phyloP scores from a whole-genome alignment of 2,329 filamentous ascomycete species.

The Xylaria polymorpha region DNA sequence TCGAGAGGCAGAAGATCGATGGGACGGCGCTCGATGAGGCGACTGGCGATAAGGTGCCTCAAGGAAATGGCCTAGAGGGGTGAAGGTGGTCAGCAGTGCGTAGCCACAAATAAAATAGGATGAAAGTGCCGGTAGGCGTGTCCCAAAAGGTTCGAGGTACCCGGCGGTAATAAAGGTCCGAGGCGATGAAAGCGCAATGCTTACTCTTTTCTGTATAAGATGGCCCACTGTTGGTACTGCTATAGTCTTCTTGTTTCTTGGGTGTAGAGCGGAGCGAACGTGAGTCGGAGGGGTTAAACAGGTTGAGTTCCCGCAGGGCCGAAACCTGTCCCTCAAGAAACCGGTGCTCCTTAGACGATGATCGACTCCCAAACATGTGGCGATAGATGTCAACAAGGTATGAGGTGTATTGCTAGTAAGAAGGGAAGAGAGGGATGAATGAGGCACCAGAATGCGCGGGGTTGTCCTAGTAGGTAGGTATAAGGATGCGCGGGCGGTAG shows the following conservation, averaged over 20 bases:
- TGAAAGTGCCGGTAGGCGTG: conserved; percentile 10
- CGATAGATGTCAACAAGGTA: conserved; percentile 36
- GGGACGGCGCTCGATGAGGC: conserved; percentile 52
- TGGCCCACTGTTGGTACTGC: conserved; percentile 45
- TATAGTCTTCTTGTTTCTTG: conserved; percentile 49
- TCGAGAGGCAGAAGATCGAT: conserved; percentile 54
- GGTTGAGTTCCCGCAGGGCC: conserved; percentile 54
- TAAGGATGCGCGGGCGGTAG: conserved; percentile 28
- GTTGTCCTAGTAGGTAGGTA: conserved; percentile 25
- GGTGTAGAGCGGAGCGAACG: conserved; percentile 48
- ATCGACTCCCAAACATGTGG: conserved; percentile 62
- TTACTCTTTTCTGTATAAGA: conserved; percentile 58
- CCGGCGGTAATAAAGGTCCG: conserved; percentile 33
- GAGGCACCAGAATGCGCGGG: conserved; percentile 34
- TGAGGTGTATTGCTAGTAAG: conserved; percentile 27
- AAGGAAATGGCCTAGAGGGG: conserved; percentile 53
- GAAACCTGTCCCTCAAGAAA: conserved; percentile 53
- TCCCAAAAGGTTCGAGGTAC: conserved; percentile 35
- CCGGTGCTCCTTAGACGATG: conserved; percentile 56
- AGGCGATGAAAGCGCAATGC: conserved; percentile 37
- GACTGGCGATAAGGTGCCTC: conserved; percentile 51
- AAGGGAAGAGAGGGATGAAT: conserved; percentile 22
- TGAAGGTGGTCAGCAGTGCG: conserved; percentile 43
- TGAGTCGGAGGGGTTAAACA: conserved; percentile 56
- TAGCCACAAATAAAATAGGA: conserved; percentile 34